A percentile compares a stretch with the other conserved stretches of the same genome.
Conservation (phyloP, 257 asterid genomes). For the Ehretia macrophylla region DNA sequence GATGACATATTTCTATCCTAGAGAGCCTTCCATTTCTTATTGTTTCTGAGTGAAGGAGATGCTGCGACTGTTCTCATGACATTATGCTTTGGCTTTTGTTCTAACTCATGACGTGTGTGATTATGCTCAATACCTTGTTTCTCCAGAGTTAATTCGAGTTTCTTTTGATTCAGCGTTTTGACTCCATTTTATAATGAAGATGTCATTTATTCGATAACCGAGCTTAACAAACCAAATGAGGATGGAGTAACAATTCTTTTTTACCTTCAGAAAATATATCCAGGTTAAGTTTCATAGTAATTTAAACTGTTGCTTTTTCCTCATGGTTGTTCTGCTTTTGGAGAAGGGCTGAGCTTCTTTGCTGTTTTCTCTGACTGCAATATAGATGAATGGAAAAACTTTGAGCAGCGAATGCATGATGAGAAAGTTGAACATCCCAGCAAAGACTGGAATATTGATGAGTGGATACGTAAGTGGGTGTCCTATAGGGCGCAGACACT, state of each 20-base stretch:
- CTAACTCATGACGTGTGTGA: neutral
- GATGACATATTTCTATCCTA: neutral
- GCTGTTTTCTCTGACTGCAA: conserved; percentile 14
- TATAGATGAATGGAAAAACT: conserved; percentile 88
- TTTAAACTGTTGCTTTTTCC: neutral
- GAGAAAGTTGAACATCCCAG: conserved; percentile 32
- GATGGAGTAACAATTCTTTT: conserved; percentile 85
- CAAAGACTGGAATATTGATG: conserved; percentile 61
- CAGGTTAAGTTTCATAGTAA: conserved; percentile 44
- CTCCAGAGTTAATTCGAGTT: conserved; percentile 10
- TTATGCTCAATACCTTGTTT: neutral
- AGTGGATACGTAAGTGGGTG: conserved; percentile 83
- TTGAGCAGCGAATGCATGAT: conserved; percentile 62
- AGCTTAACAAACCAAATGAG: conserved; percentile 85
- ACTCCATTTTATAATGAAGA: conserved; percentile 90
- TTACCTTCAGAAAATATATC: conserved; percentile 93
- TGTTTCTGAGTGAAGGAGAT: neutral
- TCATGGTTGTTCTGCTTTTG: neutral
- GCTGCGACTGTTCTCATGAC: neutral
- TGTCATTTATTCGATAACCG: conserved; percentile 80
- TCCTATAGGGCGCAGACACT: conserved; percentile 98
- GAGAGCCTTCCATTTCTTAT: neutral
- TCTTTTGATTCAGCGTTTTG: conserved; percentile 60
- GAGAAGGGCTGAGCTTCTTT: neutral
- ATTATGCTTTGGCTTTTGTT: neutral